A percentile compares a stretch with the other conserved stretches of the same genome.
These are phyloP conservation scores for Hypoxylon cercidicola DNA, from an alignment of 495 filamentous ascomycete genomes.

Conservation along the genomic window DNA sequence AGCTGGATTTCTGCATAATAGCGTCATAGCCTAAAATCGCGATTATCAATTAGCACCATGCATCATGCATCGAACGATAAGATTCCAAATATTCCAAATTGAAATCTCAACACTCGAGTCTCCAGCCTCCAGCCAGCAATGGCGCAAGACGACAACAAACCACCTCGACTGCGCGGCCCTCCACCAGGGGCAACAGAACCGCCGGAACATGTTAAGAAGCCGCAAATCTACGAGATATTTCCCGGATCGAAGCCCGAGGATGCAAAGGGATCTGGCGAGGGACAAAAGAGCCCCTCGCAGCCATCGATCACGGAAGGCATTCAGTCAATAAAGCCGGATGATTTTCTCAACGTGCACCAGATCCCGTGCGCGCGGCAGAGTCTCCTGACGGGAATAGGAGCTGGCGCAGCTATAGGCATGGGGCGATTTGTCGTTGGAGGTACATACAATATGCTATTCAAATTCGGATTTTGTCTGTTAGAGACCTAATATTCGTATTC, in stretches of 20 bases:
- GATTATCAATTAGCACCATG: constrained; percentile 3
- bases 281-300: constrained; percentile 59
- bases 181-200: constrained; percentile 50
- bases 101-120: neutral
- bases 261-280: constrained; percentile 21
- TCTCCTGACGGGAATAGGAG: constrained; percentile 81
- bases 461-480: neutral
- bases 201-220: constrained; percentile 46
- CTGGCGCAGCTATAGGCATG: constrained; percentile 77
- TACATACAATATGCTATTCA: constrained; percentile 50
- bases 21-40: constrained; percentile 30
- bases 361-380: constrained; percentile 86
- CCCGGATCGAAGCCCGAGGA: constrained; percentile 50
- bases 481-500: constrained; percentile 5
- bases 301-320: constrained; percentile 69
- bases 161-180: constrained; percentile 42
- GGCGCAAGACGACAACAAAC: constrained; percentile 45
- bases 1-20: constrained; percentile 13
- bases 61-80: constrained; percentile 18
- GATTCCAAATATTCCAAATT: constrained; percentile 5
- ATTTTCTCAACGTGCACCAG: constrained; percentile 79
- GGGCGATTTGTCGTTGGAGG: constrained; percentile 78
- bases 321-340: constrained; percentile 70
- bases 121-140: constrained; percentile 22
- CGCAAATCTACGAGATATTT: constrained; percentile 53